Percentiles rank a stretch among this genome's conserved stretches.
Conservation (phyloP, 2,329 filamentous ascomycete genomes). For the Arthrobotrys musiformis region DNA sequence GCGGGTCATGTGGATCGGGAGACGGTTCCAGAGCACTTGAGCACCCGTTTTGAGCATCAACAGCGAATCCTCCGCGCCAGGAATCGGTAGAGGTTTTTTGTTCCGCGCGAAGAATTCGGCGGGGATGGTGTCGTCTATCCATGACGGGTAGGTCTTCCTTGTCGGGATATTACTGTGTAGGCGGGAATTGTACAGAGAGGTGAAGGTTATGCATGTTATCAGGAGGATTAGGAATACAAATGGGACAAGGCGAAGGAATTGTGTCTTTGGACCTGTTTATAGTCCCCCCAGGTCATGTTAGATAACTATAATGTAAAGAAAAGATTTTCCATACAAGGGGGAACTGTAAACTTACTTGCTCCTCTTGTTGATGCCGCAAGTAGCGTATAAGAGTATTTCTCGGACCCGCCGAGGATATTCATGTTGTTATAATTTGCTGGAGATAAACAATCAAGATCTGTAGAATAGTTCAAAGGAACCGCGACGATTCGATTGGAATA, state of each 20-base stretch:
- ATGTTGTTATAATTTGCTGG: background rate
- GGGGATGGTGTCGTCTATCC: slow-evolving; percentile 36
- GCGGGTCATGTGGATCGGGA: slow-evolving; percentile 69
- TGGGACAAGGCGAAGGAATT: slow-evolving; percentile 22
- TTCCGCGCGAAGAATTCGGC: slow-evolving; percentile 42
- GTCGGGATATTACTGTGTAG: background rate
- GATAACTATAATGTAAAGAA: background rate
- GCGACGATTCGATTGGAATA: background rate
- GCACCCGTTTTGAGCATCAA: slow-evolving; percentile 71
- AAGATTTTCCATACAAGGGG: background rate
- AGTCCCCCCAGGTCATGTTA: background rate
- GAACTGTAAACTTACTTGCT: slow-evolving; percentile 12
- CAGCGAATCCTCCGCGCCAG: slow-evolving; percentile 63
- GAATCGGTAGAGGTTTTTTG: slow-evolving; percentile 22
- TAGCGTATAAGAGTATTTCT: slow-evolving; percentile 30
- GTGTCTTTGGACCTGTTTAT: slow-evolving; percentile 20
- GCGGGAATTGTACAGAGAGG: slow-evolving; percentile 16
- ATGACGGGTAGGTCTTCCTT: slow-evolving; percentile 19
- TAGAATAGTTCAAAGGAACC: background rate
- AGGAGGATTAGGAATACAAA: slow-evolving; percentile 3
- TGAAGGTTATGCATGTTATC: slow-evolving; percentile 16
- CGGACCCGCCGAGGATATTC: slow-evolving; percentile 39
- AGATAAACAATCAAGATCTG: background rate
- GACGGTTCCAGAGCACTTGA: slow-evolving; percentile 67
- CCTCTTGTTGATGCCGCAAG: slow-evolving; percentile 19